These are phyloP conservation scores for Cyclotella distinguenda DNA, from an alignment of 108 stramenopile species.

Conservation along the genomic window DNA sequence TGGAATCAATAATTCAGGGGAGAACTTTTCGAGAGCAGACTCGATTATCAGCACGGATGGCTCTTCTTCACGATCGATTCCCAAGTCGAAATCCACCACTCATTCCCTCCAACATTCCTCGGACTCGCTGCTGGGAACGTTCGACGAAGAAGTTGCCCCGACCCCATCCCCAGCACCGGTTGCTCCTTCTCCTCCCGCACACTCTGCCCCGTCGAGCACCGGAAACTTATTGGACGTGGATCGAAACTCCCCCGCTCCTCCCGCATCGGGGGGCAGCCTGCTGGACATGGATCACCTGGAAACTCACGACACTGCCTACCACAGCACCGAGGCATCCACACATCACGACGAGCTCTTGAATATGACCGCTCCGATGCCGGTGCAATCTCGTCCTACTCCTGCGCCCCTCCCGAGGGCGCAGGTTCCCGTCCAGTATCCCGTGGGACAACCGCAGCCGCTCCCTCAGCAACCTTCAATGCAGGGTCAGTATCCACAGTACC, in stretches of 20 bases:
- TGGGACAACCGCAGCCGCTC: constrained; percentile 26
- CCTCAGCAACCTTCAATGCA: constrained; percentile 50
- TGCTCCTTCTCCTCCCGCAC: constrained; percentile 18
- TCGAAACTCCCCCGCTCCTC: constrained; percentile 27
- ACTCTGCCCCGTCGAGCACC: constrained; percentile 17
- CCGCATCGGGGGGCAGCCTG: constrained; percentile 46
- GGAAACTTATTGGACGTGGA: constrained; percentile 53
- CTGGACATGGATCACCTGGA: constrained; percentile 54
- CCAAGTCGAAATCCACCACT: constrained; percentile 21
- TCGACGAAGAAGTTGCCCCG: no score
- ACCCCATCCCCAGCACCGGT: constrained; percentile 37
- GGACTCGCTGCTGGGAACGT: constrained; percentile 55
- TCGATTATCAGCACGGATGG: constrained; percentile 29
- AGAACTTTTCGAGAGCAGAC: constrained; percentile 40
- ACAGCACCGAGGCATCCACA: constrained; percentile 32
- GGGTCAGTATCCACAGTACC: constrained; percentile 37
- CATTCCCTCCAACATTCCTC: constrained; percentile 23
- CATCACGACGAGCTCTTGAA: constrained; percentile 79
- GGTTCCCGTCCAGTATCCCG: constrained; percentile 1
- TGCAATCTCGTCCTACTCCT: constrained; percentile 29
- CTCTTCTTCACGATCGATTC: constrained; percentile 23
- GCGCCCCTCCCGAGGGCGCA: constrained; percentile 12
- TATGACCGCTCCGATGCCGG: constrained; percentile 68
- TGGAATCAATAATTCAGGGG: constrained; percentile 71
- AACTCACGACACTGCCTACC: constrained; percentile 14